Evolutionary conservation across 2,329 filamentous ascomycete species (phyloP), one percentile per base, ranked within the genome.

Genomic region (Thermochaetoides dissita): DNA sequence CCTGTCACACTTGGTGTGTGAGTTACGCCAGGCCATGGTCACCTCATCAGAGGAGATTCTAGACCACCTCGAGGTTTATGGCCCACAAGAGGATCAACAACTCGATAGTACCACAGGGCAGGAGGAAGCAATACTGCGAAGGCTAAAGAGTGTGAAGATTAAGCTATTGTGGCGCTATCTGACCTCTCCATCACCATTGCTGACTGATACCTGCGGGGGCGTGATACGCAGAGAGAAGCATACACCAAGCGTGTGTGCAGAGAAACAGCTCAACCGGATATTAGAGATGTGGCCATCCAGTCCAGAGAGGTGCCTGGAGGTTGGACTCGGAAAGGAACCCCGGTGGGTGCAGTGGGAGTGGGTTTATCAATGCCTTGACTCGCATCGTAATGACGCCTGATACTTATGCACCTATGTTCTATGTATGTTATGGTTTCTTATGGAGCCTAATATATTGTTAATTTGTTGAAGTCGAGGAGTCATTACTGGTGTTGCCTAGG

Each of bases 301-400:
- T 11, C 40, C 44, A 4, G 34, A 42, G 33, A n/a, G n/a, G 40
- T 46, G 37, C 37, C 37, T 43, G 9, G 40, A 43, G 40, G 29
- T 36, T 31, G 40, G 28, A 6, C 32, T 46, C n/a, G 44, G 38
- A 3, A 31, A 11, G n/a, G 37, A 42, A 33, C 12, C 35, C 35
- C 11, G 38, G 10, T 43, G 40, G 44, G 36, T 46, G 38, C 40
- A 46, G 38, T 46, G 44, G 44, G 40, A 43, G 38, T 46, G 40
- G 40, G 40, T 43, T 30, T 43, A 37, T 28, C 44, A 46, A 34
- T 46, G 44, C 36, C 34, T 40, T 24, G 38, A 28, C 31, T 42
- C 5, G 17, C 3, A 24, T 5, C 17, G 5, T 24, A 24, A 24
- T 24, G 17, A 24, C 17, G 17, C 5, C 17, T 24, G 17, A 24